phyloP scores from a whole-genome alignment of 345 rosid genomes.

The Murraya koenigii region DNA sequence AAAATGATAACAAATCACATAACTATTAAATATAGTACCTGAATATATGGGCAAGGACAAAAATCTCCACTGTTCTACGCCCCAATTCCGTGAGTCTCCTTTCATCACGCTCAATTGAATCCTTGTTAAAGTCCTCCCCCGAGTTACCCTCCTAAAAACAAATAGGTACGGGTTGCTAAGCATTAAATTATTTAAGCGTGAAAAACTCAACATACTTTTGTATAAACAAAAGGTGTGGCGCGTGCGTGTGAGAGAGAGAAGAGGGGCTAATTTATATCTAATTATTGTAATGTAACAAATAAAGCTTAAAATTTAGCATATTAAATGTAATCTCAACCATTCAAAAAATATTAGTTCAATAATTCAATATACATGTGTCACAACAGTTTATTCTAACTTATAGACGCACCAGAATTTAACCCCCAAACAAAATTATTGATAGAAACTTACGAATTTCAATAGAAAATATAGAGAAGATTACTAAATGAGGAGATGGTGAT shows the following conservation, averaged over 20 bases:
- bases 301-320: background rate
- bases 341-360: background rate
- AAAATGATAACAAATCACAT: background rate
- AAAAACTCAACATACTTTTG: background rate
- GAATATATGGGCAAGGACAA: conserved; percentile 88
- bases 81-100: conserved; percentile 89
- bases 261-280: background rate
- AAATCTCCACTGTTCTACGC: conserved; percentile 84
- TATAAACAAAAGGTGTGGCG: background rate
- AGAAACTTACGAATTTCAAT: background rate
- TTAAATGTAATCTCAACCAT: background rate
- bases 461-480: conserved; percentile 1
- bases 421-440: background rate
- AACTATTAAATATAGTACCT: conserved; percentile 42
- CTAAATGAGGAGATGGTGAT: background rate
- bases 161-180: conserved; percentile 9
- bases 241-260: background rate
- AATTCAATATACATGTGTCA: background rate
- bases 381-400: background rate
- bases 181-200: background rate
- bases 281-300: background rate
- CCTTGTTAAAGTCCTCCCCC: conserved; percentile 78
- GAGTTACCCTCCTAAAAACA: conserved; percentile 64
- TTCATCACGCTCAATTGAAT: conserved; percentile 80
- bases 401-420: background rate